phyloP scores from a whole-genome alignment of 192 early-diverging fungal species.

The Cetraspora pellucida region DNA sequence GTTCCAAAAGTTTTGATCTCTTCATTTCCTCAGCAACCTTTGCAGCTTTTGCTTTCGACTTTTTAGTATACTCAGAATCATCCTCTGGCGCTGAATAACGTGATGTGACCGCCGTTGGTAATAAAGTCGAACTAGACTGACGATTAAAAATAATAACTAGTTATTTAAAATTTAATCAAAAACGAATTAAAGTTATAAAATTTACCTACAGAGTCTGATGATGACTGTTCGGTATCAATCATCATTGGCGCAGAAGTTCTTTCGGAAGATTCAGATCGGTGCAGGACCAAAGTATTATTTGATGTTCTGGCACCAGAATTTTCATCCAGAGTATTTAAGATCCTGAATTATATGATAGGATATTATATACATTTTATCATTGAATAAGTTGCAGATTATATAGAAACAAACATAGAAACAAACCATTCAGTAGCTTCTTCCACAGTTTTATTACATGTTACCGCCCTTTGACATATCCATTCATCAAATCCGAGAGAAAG shows the following conservation, averaged over 20 bases:
- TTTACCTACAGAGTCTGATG: neutral
- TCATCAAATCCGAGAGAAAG: slow-evolving; percentile 9
- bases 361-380: neutral
- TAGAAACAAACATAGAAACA: neutral
- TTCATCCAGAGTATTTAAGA: neutral
- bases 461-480: neutral
- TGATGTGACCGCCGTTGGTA: neutral
- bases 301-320: neutral
- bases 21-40: neutral
- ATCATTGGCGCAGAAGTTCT: neutral
- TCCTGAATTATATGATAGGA: neutral
- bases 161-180: neutral
- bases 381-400: neutral
- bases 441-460: neutral
- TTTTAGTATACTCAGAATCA: neutral
- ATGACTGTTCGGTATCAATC: neutral
- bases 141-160: neutral
- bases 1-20: neutral
- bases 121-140: neutral
- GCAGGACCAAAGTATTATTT: neutral
- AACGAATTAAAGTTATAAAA: neutral
- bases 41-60: slow-evolving; percentile 1
- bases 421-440: slow-evolving; percentile 1
- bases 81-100: neutral
- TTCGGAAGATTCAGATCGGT: neutral